Base-by-base conservation (phyloP, 2,329 filamentous ascomycete species). In the Cordyceps tenuipes region DNA sequence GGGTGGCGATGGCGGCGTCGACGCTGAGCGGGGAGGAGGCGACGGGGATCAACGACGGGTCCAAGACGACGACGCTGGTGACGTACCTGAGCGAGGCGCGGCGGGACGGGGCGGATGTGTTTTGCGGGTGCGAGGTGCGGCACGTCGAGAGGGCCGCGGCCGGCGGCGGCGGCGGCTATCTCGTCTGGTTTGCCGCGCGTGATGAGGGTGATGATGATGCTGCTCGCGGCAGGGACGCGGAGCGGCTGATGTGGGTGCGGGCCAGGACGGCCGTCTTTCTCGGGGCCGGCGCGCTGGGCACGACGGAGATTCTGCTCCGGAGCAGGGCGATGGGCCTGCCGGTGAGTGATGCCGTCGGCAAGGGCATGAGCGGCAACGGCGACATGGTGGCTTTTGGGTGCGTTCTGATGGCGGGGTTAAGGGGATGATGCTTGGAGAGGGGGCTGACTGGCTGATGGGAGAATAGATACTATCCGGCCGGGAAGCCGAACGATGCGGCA, bases 61-160 rank as follows among this genome's bases (percentile, higher is more conserved):
- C 83, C 34, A 88, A 88, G 70, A 87, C 79, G 19, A 85, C 81
- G 12, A 87, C 82, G 0, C 74, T 85, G 1, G 83, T 86, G 43
- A 89, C 85, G 0, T 89, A 89, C 65, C 73, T 89, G 8, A 78
- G 82, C 8, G 86, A 89, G 68, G 85, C 86, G 1, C 88, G 85
- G 85, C 86, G 87, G 66, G 86, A 84, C 83, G 86, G 85, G 9
- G 83, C 86, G 13, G 85, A 89, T 66, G 82, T 89, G 70, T 89
- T 89, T 63, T 89, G 86, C 69, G 80, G 85, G 65, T 85, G 84
- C 62, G 84, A 89, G 68, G 86, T 88, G 2, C 76, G 82, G 49
- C 82, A 87, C 66, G 75, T 89, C 55, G 78, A 82, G 59, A 80
- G 83, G 67, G 77, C 78, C 46, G 77, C 78, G 47, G 74, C 74